phyloP scores from a whole-genome alignment of 495 filamentous ascomycete genomes.

The Elasticomyces elasticus region DNA sequence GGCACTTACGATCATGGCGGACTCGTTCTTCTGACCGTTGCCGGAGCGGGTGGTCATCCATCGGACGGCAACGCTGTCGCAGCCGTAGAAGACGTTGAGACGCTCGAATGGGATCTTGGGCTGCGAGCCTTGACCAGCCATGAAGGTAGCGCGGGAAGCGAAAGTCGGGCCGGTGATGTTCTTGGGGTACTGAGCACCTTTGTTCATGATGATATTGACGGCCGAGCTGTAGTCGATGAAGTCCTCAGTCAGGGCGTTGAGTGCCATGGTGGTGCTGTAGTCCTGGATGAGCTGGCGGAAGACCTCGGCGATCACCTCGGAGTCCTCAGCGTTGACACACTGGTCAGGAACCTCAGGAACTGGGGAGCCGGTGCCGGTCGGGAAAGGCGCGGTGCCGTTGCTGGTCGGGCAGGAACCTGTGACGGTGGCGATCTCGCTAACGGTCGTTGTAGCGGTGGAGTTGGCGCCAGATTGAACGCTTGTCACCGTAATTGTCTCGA shows the following conservation, averaged over 20 bases:
- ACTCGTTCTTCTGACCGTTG: slow-evolving; percentile 10
- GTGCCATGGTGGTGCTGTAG: slow-evolving; percentile 9
- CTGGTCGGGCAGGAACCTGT: background rate
- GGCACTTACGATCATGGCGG: slow-evolving; percentile 8
- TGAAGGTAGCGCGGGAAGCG: slow-evolving; percentile 5
- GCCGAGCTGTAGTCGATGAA: slow-evolving; percentile 15
- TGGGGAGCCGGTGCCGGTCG: background rate
- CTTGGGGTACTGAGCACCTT: slow-evolving; percentile 4
- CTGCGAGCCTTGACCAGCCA: slow-evolving; percentile 14
- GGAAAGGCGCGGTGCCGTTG: background rate
- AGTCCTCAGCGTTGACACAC: slow-evolving; percentile 8
- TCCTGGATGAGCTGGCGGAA: slow-evolving; percentile 18
- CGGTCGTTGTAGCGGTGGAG: background rate
- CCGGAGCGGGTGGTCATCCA: slow-evolving; percentile 13
- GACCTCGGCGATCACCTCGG: slow-evolving; percentile 8
- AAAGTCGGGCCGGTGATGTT: slow-evolving; percentile 9
- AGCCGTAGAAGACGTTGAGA: slow-evolving; percentile 9
- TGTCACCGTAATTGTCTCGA: background rate
- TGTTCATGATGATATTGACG: slow-evolving; percentile 15
- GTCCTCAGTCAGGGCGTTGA: slow-evolving; percentile 15
- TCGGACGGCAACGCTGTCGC: slow-evolving; percentile 5
- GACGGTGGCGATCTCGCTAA: background rate
- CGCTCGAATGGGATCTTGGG: slow-evolving; percentile 8
- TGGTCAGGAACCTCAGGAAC: background rate
- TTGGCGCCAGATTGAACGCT: background rate